Base-by-base conservation (phyloP, 306 rosid species). In the Coriaria nepalensis region DNA sequence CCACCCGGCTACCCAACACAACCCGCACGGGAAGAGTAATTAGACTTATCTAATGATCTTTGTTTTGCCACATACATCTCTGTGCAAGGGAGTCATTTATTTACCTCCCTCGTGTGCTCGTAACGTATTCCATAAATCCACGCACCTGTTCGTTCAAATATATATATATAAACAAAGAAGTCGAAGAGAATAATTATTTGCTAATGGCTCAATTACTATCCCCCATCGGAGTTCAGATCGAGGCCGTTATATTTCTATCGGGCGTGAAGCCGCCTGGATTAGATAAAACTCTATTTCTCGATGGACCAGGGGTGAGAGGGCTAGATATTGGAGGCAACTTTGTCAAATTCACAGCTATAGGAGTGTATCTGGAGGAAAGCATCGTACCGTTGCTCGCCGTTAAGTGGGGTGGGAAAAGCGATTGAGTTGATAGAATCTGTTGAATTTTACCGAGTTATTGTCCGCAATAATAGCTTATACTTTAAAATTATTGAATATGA, bases 281-380 rank as follows among this genome's bases (percentile, higher is more conserved):
- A 40, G 9, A 39, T n/a, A 69, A 72, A 43, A 39, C 76, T 20
- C 54, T 68, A 5, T 62, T 66, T 38, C 79, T 72, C 52, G 76
- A 59, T 32, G 83, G 83, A 10, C 73, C 79, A 81, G 93, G 96
- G 14, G 76, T 0, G 49, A 69, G 96, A 50, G 96, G 86, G 37
- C 4, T 80, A 52, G 57, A 50, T 10, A 76, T 87, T 35, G 55
- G 68, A 37, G 93, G 83, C 5, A 67, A 76, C 1, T 69, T 77
- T 13, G 73, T 80, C 6, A 78, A 76, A 63, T 63, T 87, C 77
- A 83, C 94, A 2, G 74, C 65, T 37, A 60, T 87, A 4, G 94
- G 83, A 0, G 78, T 87, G 33, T 83, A 83, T 60, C 51, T 83
- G 65, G 97, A 88, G 73, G 74, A 67, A 4, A 62, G 47, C 11